Evolutionary conservation across 352 stramenopile genomes (phyloP).

Genomic region (Pythium oligandrum): DNA sequence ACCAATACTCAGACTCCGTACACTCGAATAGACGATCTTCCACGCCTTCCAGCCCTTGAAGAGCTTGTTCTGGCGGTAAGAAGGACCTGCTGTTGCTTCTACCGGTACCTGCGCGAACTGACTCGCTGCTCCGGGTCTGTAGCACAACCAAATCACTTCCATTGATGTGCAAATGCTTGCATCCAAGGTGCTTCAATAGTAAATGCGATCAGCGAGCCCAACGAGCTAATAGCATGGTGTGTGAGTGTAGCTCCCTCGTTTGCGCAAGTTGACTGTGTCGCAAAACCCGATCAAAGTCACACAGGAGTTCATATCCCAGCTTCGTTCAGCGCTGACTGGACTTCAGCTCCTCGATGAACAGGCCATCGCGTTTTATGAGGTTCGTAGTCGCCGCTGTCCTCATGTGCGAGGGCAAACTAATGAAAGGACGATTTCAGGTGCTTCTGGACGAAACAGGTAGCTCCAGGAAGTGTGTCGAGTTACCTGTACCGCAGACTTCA

Average conservation of each 20-base stretch:
- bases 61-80: conserved; percentile 46
- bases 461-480: too few relatives aligned
- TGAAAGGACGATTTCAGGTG: too few relatives aligned
- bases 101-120: too few relatives aligned
- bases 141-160: conserved; percentile 46
- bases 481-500: too few relatives aligned
- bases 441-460: too few relatives aligned
- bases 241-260: conserved; percentile 23
- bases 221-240: neutral
- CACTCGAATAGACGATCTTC: conserved; percentile 30
- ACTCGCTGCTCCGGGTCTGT: neutral
- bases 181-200: conserved; percentile 15
- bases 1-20: too few relatives aligned
- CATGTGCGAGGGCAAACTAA: neutral
- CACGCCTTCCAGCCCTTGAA: conserved; percentile 35
- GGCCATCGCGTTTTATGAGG: conserved; percentile 33
- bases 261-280: too few relatives aligned
- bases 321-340: conserved; percentile 29
- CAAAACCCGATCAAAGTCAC: too few relatives aligned
- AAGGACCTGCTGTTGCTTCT: neutral
- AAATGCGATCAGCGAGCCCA: neutral
- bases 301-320: too few relatives aligned
- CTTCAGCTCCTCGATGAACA: conserved; percentile 55
- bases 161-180: conserved; percentile 40
- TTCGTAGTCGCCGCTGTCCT: conserved; percentile 1